Conservation (phyloP, 495 filamentous ascomycete genomes). For the Symbiotaphrina buchneri region DNA sequence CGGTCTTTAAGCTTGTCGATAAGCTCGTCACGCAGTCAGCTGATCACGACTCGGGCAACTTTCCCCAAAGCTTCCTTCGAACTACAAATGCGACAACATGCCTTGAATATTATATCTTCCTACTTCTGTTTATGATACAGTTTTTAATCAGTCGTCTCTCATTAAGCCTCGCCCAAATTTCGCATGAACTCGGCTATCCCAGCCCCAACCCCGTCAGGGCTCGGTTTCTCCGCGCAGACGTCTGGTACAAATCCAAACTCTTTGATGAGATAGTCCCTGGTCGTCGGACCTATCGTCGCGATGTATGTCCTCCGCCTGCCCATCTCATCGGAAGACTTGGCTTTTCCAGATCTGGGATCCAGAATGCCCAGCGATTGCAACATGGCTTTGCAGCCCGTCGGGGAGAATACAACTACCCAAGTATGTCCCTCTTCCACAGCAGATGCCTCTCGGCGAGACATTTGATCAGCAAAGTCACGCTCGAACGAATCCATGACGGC, state of each 20-base stretch:
- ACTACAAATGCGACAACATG: too few species aligned
- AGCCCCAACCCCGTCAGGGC: constrained; percentile 56
- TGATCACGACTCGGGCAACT: too few species aligned
- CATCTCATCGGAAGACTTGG: too few species aligned
- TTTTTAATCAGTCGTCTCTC: background rate
- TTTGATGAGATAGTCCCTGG: constrained; percentile 43
- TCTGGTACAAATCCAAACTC: constrained; percentile 54
- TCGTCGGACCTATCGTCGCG: constrained; percentile 88
- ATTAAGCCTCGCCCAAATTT: too few species aligned
- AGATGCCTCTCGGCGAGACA: constrained; percentile 1
- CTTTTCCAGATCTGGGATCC: constrained; percentile 12
- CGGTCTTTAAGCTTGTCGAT: too few species aligned
- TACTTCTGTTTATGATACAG: background rate
- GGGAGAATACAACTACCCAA: constrained; percentile 91
- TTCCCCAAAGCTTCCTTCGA: too few species aligned
- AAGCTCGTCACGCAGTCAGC: too few species aligned
- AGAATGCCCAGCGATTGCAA: constrained; percentile 37
- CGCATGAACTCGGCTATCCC: constrained; percentile 35
- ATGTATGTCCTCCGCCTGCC: constrained; percentile 26
- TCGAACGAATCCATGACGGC: constrained; percentile 55
- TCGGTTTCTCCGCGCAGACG: constrained; percentile 64
- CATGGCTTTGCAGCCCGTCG: constrained; percentile 70
- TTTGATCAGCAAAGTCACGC: constrained; percentile 35
- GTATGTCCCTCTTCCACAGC: background rate
- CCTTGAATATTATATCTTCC: too few species aligned